Percentiles rank a stretch among this genome's conserved stretches.
These are phyloP conservation scores for Coemansia sp. DNA, from an alignment of 192 early-diverging fungal genomes.

Conservation along the genomic window DNA sequence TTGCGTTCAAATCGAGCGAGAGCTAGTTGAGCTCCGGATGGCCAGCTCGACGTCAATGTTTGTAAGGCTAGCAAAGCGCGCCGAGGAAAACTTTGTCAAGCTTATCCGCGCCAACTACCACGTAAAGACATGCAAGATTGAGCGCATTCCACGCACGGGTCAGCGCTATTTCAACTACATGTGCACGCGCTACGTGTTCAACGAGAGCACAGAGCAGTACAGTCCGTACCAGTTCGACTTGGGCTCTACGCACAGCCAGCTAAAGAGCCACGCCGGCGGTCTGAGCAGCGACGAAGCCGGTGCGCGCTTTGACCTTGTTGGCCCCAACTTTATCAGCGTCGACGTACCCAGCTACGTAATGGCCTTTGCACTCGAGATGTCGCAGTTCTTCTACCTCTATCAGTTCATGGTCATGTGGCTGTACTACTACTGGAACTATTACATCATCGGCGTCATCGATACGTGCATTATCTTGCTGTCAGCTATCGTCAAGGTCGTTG, in stretches of 20 bases:
- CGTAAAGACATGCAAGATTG: slow-evolving; percentile 51
- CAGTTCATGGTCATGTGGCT: slow-evolving; percentile 63
- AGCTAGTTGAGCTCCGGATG: slow-evolving; percentile 52
- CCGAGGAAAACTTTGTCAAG: slow-evolving; percentile 35
- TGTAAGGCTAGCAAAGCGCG: slow-evolving; percentile 33
- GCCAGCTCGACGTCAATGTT: slow-evolving; percentile 41
- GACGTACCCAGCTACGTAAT: slow-evolving; percentile 51
- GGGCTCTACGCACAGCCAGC: slow-evolving; percentile 57
- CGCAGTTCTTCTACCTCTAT: slow-evolving; percentile 59
- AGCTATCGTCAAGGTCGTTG: slow-evolving; percentile 57
- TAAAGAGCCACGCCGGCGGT: slow-evolving; percentile 51
- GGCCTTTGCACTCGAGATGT: slow-evolving; percentile 62
- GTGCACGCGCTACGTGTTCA: slow-evolving; percentile 74
- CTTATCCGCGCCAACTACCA: slow-evolving; percentile 51
- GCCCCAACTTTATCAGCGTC: slow-evolving; percentile 66
- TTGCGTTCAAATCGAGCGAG: slow-evolving; percentile 60
- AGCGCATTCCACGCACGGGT: slow-evolving; percentile 49
- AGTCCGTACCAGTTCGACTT: slow-evolving; percentile 64
- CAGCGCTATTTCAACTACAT: slow-evolving; percentile 72
- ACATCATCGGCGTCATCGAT: slow-evolving; percentile 61
- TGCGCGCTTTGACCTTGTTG: slow-evolving; percentile 60
- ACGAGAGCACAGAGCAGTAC: slow-evolving; percentile 56
- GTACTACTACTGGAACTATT: slow-evolving; percentile 63
- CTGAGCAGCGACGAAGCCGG: slow-evolving; percentile 57
- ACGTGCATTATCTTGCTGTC: slow-evolving; percentile 60